Evolutionary conservation across 148 eudicot genomes (phyloP), one percentile per base, ranked within the genome.

Genomic region (Diospyros kaki): DNA sequence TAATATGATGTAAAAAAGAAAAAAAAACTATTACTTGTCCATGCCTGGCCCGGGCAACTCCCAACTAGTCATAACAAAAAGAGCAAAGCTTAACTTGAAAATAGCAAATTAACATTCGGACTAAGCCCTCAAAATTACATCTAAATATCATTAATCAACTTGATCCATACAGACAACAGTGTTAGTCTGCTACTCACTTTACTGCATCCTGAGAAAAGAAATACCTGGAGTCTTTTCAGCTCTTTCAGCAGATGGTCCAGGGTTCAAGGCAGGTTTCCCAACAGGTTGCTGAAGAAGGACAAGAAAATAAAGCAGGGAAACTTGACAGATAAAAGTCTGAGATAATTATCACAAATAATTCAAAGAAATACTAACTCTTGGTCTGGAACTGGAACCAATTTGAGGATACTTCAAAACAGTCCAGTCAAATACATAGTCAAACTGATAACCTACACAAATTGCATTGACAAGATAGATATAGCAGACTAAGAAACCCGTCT

Each of bases 231-330:
- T 81, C 73, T 72, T 90, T 55, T 88, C 95, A 40, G 78, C 75
- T 83, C 89, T 90, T 83, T 92, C 96, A 60, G 86, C 92, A 75
- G 97, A 83, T 66, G 92, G 87, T 66, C 97, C 97, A 4, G 91
- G 85, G 77, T 81, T 90, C 56, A 87, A 65, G 78, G 89, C 82
- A 63, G 85, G 76, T 78, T 87, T 94, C 38, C 84, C 85, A 48
- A 76, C 56, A n/a, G 97, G 89, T 88, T 92, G 96, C 86, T 77
- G 70, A 68, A 62, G 61, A 12, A 73, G 38, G 38, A 73, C 6
- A 48, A 61, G 54, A 2, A 28, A 50, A 61, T 51, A 73, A 72
- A 58, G 58, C 39, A 53, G 65, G 17, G 52, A 18, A 68, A 77
- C 46, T 58, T 41, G 69, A 39, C 11, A 41, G 71, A 58, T 39